Conservation (phyloP, 768 basidiomycete species). For the Fibroporia radiculosa region DNA sequence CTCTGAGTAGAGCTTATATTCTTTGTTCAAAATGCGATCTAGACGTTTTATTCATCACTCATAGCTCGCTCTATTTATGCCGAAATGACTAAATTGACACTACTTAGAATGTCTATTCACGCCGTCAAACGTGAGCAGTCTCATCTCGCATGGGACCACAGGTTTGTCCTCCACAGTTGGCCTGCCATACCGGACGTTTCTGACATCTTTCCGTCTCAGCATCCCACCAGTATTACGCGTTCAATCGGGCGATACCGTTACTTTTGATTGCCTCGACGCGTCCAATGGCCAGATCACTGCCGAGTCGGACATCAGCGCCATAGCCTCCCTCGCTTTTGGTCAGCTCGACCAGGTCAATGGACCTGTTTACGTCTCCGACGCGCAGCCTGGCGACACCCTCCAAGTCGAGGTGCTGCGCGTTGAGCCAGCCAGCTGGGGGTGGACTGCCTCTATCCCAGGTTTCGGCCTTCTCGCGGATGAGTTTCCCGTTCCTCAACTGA, state of each 20-base stretch:
- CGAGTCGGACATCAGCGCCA: slow-evolving; percentile 27
- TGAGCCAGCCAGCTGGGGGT: slow-evolving; percentile 51
- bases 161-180: slow-evolving; percentile 24
- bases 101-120: slow-evolving; percentile 39
- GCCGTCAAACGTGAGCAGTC: slow-evolving; percentile 42
- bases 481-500: slow-evolving; percentile 41
- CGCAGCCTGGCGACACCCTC: slow-evolving; percentile 48
- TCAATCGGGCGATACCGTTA: slow-evolving; percentile 45
- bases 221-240: slow-evolving; percentile 44
- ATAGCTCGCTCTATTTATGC: too few species aligned
- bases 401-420: slow-evolving; percentile 47
- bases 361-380: slow-evolving; percentile 45
- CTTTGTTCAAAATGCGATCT: too few species aligned
- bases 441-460: slow-evolving; percentile 52
- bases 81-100: too few species aligned
- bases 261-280: slow-evolving; percentile 56
- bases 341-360: slow-evolving; percentile 54
- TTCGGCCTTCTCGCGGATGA: slow-evolving; percentile 54
- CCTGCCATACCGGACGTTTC: neutral
- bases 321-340: slow-evolving; percentile 36
- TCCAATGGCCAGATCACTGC: slow-evolving; percentile 52
- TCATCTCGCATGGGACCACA: slow-evolving; percentile 56
- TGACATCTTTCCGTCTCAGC: slow-evolving; percentile 24
- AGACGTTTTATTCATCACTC: too few species aligned
- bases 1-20: too few species aligned